Evolutionary conservation across 331 rosid genomes (phyloP), one percentile per base, ranked within the genome.

Genomic region (Malus hybrid): DNA sequence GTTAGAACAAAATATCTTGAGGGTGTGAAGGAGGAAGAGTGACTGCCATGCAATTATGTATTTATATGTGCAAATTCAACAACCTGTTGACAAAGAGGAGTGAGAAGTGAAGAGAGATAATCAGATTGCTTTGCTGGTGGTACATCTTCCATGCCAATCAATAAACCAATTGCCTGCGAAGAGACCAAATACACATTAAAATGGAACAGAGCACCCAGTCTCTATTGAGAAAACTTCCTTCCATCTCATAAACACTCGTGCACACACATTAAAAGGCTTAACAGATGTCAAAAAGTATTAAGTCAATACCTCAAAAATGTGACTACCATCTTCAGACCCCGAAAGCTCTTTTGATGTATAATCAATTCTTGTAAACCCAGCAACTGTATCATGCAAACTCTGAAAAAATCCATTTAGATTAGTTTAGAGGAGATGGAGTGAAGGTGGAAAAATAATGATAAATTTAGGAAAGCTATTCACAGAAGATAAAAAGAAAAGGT

Each of bases 71-170:
- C 55, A 70, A 66, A 66, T 76, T 75, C 26, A 73, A 46, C 39
- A 74, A 92, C 99, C 96, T 95, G 97, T 67, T 82, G 93, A 78
- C 98, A 90, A 71, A 92, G 97, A 74, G 97, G 98, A 75, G 85
- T 86, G 78, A 95, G 96, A 87, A 95, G 88, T 29, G 97, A 86
- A 79, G 99, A 90, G 26, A 95, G 92, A 81, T 95, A 95, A 76
- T 88, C 96, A 74, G 96, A 84, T 74, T 95, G 99, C 71, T 90
- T 90, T 77, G 83, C 96, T 46, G 81, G 87, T 1, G 89, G 88
- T 73, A 92, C 93, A 78, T 92, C 97, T 84, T 95, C 99, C 93
- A 91, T 89, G 70, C 99, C 99, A 76, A 95, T 87, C 82, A 95
- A 84, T 71, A 95, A 74, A 58, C 99, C 99, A 83, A 95, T 95